Evolutionary conservation across 768 basidiomycete genomes (phyloP).

Genomic region (Tricholoma saponaceum): DNA sequence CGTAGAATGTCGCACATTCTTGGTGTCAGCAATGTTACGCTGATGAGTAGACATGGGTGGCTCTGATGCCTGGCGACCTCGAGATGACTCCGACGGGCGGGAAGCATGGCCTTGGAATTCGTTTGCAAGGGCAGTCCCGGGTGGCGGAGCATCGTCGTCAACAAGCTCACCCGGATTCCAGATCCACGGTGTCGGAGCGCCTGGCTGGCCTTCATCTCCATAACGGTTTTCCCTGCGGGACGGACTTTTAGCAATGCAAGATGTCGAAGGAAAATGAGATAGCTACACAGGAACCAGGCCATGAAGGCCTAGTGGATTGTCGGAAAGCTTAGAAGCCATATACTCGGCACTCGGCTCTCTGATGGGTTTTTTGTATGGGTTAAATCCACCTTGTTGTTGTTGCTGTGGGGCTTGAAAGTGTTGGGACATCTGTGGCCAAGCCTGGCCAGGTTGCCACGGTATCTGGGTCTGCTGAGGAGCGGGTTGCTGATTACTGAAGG

Average conservation of each 20-base stretch:
- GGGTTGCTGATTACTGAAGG: conserved; percentile 27
- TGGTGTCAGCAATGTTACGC: not conserved
- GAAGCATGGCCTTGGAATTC: conserved; percentile 10
- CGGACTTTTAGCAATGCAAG: not conserved
- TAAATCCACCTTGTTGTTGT: conserved; percentile 26
- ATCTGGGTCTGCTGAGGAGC: conserved; percentile 12
- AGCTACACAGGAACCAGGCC: conserved; percentile 65
- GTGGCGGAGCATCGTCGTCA: conserved; percentile 22
- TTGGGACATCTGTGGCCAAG: conserved; percentile 30
- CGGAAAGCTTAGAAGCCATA: conserved; percentile 49
- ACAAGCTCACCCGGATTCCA: conserved; percentile 56
- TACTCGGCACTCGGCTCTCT: conserved; percentile 63
- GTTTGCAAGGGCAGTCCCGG: conserved; percentile 9
- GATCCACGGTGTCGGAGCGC: conserved; percentile 61
- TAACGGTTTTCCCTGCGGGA: conserved; percentile 29
- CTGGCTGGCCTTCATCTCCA: conserved; percentile 13
- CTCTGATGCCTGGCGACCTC: conserved; percentile 19
- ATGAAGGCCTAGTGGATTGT: conserved; percentile 64
- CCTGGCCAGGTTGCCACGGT: conserved; percentile 37
- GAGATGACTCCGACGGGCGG: conserved; percentile 8
- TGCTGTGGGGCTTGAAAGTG: conserved; percentile 19
- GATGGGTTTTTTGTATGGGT: conserved; percentile 65
- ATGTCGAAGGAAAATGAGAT: not conserved
- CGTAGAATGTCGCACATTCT: conserved; percentile 9
- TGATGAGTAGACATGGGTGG: conserved; percentile 9